phyloP scores from a whole-genome alignment of 2,329 filamentous ascomycete species.

The Fusarium palustre region DNA sequence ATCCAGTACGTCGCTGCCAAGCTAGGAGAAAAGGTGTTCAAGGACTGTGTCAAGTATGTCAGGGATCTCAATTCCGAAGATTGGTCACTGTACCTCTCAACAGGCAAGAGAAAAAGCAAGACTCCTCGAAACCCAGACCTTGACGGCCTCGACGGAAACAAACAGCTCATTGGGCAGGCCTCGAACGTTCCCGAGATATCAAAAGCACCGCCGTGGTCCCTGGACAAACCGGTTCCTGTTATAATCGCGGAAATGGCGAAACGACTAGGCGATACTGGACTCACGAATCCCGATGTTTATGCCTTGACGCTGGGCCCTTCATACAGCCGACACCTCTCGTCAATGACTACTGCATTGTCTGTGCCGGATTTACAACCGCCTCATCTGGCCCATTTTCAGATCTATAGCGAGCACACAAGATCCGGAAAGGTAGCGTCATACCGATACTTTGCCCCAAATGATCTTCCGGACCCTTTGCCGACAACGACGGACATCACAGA shows the following conservation, averaged over 20 bases:
- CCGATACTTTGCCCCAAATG: slow-evolving; percentile 46
- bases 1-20: slow-evolving; percentile 69
- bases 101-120: slow-evolving; percentile 55
- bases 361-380: slow-evolving; percentile 49
- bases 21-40: slow-evolving; percentile 66
- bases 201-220: slow-evolving; percentile 49
- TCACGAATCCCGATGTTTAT: slow-evolving; percentile 55
- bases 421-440: slow-evolving; percentile 54
- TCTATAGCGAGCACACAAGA: slow-evolving; percentile 53
- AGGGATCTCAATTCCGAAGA: slow-evolving; percentile 67
- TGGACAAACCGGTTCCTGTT: slow-evolving; percentile 51
- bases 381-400: slow-evolving; percentile 51
- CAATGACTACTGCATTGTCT: slow-evolving; percentile 53
- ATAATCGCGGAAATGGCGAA: slow-evolving; percentile 50
- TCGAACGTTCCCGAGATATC: slow-evolving; percentile 44
- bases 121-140: slow-evolving; percentile 43
- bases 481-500: not conserved
- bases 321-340: slow-evolving; percentile 54
- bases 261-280: slow-evolving; percentile 45
- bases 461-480: not conserved
- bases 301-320: slow-evolving; percentile 52
- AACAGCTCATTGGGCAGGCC: slow-evolving; percentile 34
- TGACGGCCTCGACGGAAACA: slow-evolving; percentile 44
- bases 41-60: slow-evolving; percentile 70
- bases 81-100: slow-evolving; percentile 67